Evolutionary conservation across 371 early-diverging fungal genomes (phyloP).

Genomic region (Chytridium lagenaria): DNA sequence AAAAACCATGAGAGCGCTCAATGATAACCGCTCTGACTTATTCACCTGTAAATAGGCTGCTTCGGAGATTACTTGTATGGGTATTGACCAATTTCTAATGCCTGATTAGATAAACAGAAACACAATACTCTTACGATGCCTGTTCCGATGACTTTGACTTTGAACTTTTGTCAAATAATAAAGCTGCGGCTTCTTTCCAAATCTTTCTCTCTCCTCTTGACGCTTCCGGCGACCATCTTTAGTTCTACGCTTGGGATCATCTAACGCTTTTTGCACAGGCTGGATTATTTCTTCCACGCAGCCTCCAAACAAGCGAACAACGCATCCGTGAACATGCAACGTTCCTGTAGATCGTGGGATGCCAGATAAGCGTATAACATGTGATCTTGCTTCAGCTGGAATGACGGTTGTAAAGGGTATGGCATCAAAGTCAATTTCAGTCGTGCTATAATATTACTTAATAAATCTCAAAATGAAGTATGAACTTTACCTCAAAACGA

Average conservation of each 20-base stretch:
- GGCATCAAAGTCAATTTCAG: constrained; percentile 67
- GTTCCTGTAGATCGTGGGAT: constrained; percentile 66
- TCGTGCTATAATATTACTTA: constrained; percentile 52
- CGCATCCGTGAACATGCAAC: constrained; percentile 69
- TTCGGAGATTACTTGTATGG: constrained; percentile 67
- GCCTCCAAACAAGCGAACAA: constrained; percentile 68
- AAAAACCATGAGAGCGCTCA: constrained; percentile 77
- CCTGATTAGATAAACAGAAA: not conserved
- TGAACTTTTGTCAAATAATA: constrained; percentile 30
- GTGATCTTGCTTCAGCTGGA: constrained; percentile 66
- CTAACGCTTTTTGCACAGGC: constrained; percentile 56
- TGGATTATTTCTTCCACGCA: constrained; percentile 75
- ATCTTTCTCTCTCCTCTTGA: constrained; percentile 54
- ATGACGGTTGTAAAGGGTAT: constrained; percentile 65
- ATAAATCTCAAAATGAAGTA: not conserved
- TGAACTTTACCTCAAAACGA: constrained; percentile 61
- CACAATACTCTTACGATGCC: not conserved
- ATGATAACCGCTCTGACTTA: constrained; percentile 62
- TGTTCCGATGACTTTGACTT: not conserved
- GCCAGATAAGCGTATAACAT: constrained; percentile 67
- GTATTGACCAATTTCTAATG: constrained; percentile 55
- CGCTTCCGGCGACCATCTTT: constrained; percentile 45
- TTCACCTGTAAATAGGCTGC: constrained; percentile 69
- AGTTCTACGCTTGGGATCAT: constrained; percentile 47
- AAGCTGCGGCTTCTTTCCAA: constrained; percentile 49